phyloP scores from a whole-genome alignment of 495 filamentous ascomycete genomes.

The Podospora appendiculata region DNA sequence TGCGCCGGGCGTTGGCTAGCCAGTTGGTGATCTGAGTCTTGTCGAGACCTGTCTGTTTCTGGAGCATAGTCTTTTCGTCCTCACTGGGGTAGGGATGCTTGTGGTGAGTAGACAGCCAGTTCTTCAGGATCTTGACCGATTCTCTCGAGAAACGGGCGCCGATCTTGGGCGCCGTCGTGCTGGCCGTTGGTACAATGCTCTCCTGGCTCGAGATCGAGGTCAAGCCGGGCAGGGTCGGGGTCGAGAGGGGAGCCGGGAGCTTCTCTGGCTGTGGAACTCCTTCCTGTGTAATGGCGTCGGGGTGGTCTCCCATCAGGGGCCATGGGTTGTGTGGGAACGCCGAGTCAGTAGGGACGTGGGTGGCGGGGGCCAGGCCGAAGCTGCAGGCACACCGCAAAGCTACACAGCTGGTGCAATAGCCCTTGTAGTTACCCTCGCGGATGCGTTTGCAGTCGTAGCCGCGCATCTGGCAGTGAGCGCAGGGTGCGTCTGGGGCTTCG shows the following conservation, averaged over 20 bases:
- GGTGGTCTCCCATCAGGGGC: constrained; percentile 38
- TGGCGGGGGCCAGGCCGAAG: constrained; percentile 34
- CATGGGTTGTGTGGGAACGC: constrained; percentile 37
- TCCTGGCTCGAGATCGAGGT: constrained; percentile 14
- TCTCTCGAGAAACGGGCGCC: constrained; percentile 64
- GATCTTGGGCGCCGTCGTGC: constrained; percentile 34
- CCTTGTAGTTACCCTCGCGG: constrained; percentile 56
- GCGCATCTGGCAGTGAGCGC: constrained; percentile 61
- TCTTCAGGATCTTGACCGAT: constrained; percentile 65
- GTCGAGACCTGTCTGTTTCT: constrained; percentile 63
- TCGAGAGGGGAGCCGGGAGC: constrained; percentile 31
- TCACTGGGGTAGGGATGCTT: constrained; percentile 77
- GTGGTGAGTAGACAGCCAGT: constrained; percentile 67
- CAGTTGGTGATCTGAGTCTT: constrained; percentile 75
- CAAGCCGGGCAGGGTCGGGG: constrained; percentile 20
- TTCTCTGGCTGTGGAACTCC: constrained; percentile 36
- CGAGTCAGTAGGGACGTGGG: constrained; percentile 19
- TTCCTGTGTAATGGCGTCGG: constrained; percentile 35
- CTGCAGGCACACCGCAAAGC: constrained; percentile 69
- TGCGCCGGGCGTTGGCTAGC: constrained; percentile 76
- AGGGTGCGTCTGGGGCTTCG: constrained; percentile 43
- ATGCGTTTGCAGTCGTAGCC: constrained; percentile 71
- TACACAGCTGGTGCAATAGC: constrained; percentile 70
- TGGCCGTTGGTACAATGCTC: constrained; percentile 21
- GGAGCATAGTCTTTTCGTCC: constrained; percentile 67